Conservation (phyloP, 495 filamentous ascomycete species). For the Geoglossum glabrum region DNA sequence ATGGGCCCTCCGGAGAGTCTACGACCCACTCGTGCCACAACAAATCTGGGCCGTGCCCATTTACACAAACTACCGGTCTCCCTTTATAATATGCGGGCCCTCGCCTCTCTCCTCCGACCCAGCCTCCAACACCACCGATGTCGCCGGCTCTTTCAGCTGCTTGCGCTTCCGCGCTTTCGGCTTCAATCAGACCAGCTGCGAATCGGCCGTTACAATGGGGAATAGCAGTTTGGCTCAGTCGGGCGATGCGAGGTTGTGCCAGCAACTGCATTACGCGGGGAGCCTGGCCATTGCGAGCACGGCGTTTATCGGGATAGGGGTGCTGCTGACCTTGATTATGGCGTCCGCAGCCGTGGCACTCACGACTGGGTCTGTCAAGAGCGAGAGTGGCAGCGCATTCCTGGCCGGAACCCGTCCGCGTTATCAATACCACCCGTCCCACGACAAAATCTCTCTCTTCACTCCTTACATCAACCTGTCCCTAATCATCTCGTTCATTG, state of each 20-base stretch:
- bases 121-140: neutral
- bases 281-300: slow-evolving; percentile 1
- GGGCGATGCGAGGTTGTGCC: slow-evolving; percentile 6
- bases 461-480: neutral
- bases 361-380: neutral
- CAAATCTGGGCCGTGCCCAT: neutral
- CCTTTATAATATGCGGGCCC: neutral
- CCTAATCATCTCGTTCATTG: neutral
- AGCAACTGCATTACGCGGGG: slow-evolving; percentile 5
- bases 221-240: neutral
- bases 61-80: neutral
- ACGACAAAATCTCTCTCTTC: neutral
- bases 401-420: no score
- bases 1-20: neutral
- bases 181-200: slow-evolving; percentile 3
- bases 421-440: neutral
- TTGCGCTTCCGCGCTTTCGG: neutral
- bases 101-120: neutral
- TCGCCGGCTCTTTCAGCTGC: neutral
- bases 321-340: neutral
- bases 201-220: neutral
- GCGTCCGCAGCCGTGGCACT: neutral
- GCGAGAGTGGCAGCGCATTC: neutral
- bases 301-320: neutral
- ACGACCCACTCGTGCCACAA: neutral